Conservation (phyloP, 768 basidiomycete species). For the Suillus subaureus region DNA sequence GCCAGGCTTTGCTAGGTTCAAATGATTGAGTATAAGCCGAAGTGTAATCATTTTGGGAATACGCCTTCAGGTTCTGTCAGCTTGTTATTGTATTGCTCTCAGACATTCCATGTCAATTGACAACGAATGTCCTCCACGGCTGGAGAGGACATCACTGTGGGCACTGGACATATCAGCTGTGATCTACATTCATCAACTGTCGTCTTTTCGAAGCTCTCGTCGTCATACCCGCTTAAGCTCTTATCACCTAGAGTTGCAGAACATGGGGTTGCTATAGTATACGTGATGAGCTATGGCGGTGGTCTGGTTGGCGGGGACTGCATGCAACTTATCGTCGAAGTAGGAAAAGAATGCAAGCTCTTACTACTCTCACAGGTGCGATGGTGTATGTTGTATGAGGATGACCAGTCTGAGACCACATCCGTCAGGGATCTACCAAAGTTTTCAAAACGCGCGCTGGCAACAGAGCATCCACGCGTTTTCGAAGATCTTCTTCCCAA, state of each 20-base stretch:
- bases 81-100: neutral
- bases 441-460: constrained; percentile 83
- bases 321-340: constrained; percentile 61
- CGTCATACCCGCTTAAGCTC: constrained; percentile 87
- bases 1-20: neutral
- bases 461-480: constrained; percentile 52
- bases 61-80: neutral
- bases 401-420: constrained; percentile 5
- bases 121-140: constrained; percentile 4
- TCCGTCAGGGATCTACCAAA: constrained; percentile 83
- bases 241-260: constrained; percentile 65
- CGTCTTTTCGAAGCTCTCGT: constrained; percentile 73
- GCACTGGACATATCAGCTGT: constrained; percentile 61
- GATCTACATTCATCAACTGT: constrained; percentile 54
- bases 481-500: constrained; percentile 15
- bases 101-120: constrained; percentile 4
- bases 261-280: constrained; percentile 64
- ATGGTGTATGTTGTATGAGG: constrained; percentile 12
- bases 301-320: constrained; percentile 88
- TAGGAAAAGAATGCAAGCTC: constrained; percentile 58
- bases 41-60: too few species aligned
- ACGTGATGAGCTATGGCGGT: constrained; percentile 87
- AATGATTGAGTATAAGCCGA: too few species aligned
- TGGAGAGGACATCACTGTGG: constrained; percentile 30
- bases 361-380: constrained; percentile 85